A percentile compares a stretch with the other conserved stretches of the same genome.
Conservation (phyloP, 441 rosid genomes). For the Rhodomyrtus psidioides region DNA sequence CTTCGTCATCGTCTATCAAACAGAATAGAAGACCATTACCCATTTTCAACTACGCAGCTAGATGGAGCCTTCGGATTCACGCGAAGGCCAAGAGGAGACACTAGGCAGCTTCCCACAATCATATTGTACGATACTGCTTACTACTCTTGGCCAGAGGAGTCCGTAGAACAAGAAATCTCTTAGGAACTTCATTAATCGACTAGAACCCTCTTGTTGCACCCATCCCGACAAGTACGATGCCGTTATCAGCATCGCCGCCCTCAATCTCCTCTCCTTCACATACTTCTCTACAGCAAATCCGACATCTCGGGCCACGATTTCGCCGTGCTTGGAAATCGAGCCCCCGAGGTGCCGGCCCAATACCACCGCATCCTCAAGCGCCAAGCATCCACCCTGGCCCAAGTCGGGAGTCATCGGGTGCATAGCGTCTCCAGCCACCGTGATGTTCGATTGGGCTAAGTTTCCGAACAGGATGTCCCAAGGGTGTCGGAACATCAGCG, state of each 20-base stretch:
- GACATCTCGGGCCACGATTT: not conserved
- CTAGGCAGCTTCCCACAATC: not conserved
- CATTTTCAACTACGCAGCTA: not conserved
- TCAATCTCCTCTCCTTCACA: conserved; percentile 28
- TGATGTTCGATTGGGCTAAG: conserved; percentile 17
- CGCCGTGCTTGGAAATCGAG: not conserved
- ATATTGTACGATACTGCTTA: not conserved
- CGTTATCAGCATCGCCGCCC: conserved; percentile 4
- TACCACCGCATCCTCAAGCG: conserved; percentile 37
- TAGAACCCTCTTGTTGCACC: conserved; percentile 19
- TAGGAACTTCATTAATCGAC: conserved; percentile 17
- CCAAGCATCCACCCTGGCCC: conserved; percentile 27
- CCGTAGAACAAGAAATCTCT: conserved; percentile 18
- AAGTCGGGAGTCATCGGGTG: too few relatives aligned
- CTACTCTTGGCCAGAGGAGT: not conserved
- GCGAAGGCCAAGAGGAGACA: not conserved
- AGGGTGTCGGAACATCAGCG: conserved; percentile 29
- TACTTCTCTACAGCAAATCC: conserved; percentile 15
- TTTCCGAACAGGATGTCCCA: conserved; percentile 25
- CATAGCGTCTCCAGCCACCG: conserved; percentile 41
- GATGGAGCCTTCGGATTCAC: not conserved
- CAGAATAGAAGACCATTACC: not conserved
- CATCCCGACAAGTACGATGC: conserved; percentile 27
- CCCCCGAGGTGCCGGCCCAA: conserved; percentile 28
- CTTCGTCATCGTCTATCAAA: not conserved